These are phyloP conservation scores for Panaeolus cyanescens DNA, from an alignment of 768 basidiomycete species.

Conservation along the genomic window DNA sequence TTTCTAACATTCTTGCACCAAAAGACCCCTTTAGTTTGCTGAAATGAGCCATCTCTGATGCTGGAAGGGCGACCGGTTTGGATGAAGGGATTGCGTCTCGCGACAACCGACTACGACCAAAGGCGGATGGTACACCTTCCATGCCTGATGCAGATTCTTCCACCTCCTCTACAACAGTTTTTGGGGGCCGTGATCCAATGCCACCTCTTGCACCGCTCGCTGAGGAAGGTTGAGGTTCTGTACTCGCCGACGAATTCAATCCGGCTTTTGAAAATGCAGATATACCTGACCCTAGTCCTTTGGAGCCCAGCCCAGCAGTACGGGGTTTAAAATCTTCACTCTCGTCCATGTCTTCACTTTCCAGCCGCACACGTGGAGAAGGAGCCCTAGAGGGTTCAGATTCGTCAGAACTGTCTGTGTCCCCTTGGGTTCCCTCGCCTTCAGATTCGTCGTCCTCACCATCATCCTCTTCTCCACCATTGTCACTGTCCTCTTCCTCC, in stretches of 20 bases:
- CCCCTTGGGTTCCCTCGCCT: conserved; percentile 37
- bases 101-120: conserved; percentile 47
- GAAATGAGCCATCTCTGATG: conserved; percentile 80
- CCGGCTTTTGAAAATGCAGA: conserved; percentile 11
- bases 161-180: conserved; percentile 3
- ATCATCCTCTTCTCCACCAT: conserved; percentile 36
- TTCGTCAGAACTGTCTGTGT: conserved; percentile 42
- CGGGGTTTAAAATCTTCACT: conserved; percentile 36
- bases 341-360: conserved; percentile 47
- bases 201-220: background rate
- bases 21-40: conserved; percentile 72
- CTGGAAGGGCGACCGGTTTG: conserved; percentile 55
- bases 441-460: conserved; percentile 36
- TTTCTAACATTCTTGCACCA: conserved; percentile 88
- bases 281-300: conserved; percentile 40
- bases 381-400: conserved; percentile 54
- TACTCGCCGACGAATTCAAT: conserved; percentile 11
- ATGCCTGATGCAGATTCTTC: conserved; percentile 13
- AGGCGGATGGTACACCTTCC: conserved; percentile 42
- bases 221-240: conserved; percentile 3
- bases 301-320: conserved; percentile 42
- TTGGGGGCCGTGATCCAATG: background rate
- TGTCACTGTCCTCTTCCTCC: conserved; percentile 37
- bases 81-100: conserved; percentile 50
- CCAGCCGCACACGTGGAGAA: conserved; percentile 54